A percentile compares a stretch with the other conserved stretches of the same genome.
Evolutionary conservation across 192 early-diverging fungal species (phyloP).

Genomic region (Funneliformis geosporum): DNA sequence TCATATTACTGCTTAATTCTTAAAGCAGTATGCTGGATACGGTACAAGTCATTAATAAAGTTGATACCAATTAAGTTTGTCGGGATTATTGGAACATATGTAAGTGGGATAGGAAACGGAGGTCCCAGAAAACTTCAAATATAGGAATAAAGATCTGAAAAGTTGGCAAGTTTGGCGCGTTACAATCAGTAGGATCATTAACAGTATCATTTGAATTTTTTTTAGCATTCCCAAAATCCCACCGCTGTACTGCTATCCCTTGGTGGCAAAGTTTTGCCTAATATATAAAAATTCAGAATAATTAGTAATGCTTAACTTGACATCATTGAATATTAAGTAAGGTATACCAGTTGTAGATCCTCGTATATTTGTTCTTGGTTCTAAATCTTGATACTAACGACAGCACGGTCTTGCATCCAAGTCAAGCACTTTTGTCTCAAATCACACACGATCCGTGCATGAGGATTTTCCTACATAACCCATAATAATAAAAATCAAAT

Average conservation of each 20-base stretch:
- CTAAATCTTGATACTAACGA: conserved; percentile 13
- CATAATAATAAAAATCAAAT: conserved; percentile 6
- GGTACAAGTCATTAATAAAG: conserved; percentile 16
- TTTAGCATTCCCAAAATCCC: conserved; percentile 1
- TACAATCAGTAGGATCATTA: neutral
- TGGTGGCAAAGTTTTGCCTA: neutral
- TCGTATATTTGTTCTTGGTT: neutral
- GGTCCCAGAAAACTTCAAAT: conserved; percentile 3
- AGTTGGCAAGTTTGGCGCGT: conserved; percentile 20
- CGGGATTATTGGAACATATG: neutral
- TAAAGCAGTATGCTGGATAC: neutral
- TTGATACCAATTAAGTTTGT: neutral
- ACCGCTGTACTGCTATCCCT: neutral
- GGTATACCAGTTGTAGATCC: conserved; percentile 2
- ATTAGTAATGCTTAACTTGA: conserved; percentile 19
- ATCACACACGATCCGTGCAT: conserved; percentile 22
- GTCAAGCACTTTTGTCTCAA: neutral
- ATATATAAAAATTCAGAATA: conserved; percentile 2
- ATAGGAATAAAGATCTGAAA: conserved; percentile 6
- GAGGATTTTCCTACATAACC: conserved; percentile 28
- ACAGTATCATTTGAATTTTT: neutral
- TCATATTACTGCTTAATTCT: too few species aligned
- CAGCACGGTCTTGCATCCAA: conserved; percentile 16
- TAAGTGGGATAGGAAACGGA: conserved; percentile 3
- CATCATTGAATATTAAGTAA: conserved; percentile 9